Evolutionary conservation across 352 stramenopile genomes (phyloP).

Genomic region (Thraustotheca clavata): DNA sequence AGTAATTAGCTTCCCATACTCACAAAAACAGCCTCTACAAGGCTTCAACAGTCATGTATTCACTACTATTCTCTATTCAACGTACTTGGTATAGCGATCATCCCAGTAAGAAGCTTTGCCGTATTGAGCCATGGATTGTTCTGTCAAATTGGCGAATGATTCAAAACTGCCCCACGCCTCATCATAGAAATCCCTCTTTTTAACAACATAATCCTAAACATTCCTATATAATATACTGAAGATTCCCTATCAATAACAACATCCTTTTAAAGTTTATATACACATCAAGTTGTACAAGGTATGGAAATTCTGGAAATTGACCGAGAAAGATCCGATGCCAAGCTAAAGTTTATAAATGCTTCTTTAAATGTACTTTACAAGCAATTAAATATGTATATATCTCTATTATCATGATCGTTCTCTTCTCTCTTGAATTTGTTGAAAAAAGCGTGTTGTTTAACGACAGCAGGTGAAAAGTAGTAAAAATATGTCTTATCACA

Average conservation of each 20-base stretch:
- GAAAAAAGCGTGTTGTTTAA: too few relatives aligned
- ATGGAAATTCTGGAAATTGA: conserved; percentile 6
- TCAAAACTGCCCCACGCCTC: background rate
- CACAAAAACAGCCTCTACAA: background rate
- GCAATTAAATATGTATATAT: too few relatives aligned
- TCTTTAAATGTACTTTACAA: too few relatives aligned
- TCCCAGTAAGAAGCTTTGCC: conserved; percentile 93
- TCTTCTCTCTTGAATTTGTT: too few relatives aligned
- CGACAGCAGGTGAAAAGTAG: too few relatives aligned
- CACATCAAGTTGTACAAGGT: background rate
- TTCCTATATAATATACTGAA: background rate
- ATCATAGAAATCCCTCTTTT: background rate
- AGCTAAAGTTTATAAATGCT: too few relatives aligned
- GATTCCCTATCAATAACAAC: background rate
- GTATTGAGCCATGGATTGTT: conserved; percentile 79
- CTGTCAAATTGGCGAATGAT: conserved; percentile 4
- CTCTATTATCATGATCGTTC: too few relatives aligned
- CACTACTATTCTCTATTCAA: background rate
- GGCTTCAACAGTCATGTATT: background rate
- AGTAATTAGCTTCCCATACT: background rate
- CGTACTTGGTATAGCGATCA: conserved; percentile 90
- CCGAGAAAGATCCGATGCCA: too few relatives aligned
- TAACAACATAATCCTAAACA: background rate
- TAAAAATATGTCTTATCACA: too few relatives aligned
- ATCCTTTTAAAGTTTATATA: too few relatives aligned